Conservation (phyloP, 768 basidiomycete genomes). For the Daedaleopsis nitida region DNA sequence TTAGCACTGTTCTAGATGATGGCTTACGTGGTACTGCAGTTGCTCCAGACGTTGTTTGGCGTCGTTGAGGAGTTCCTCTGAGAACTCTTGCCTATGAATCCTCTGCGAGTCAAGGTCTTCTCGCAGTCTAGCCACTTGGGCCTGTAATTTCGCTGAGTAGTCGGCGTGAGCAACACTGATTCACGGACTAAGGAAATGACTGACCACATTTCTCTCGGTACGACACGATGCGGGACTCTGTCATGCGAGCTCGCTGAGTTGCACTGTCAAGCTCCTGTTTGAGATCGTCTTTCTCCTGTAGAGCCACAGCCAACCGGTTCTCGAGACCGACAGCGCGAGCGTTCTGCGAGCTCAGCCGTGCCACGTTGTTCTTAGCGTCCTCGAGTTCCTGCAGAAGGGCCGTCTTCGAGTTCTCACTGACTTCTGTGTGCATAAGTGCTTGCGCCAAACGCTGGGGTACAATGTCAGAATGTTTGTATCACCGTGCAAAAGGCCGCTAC, state of each 20-base stretch:
- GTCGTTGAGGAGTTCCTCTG: conserved; percentile 66
- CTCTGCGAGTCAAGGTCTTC: conserved; percentile 63
- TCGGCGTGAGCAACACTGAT: not conserved
- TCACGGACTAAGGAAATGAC: conserved; percentile 4
- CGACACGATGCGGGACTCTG: conserved; percentile 65
- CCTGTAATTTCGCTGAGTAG: conserved; percentile 63
- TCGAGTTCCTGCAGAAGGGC: conserved; percentile 73
- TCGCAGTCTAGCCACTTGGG: conserved; percentile 64
- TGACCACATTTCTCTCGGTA: conserved; percentile 70
- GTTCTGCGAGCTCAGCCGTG: conserved; percentile 67
- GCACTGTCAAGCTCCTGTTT: conserved; percentile 81
- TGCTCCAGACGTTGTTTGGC: conserved; percentile 63
- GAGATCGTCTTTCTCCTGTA: conserved; percentile 81
- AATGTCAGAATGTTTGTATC: conserved; percentile 13
- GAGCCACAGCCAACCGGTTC: conserved; percentile 58
- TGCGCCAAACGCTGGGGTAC: conserved; percentile 67
- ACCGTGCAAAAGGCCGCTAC: conserved; percentile 25
- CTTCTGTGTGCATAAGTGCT: conserved; percentile 79
- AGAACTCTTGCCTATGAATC: conserved; percentile 61
- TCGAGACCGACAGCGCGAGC: conserved; percentile 75
- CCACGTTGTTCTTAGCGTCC: conserved; percentile 66
- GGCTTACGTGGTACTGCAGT: conserved; percentile 57
- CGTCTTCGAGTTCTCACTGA: conserved; percentile 78
- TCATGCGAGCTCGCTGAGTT: conserved; percentile 61
- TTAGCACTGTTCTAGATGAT: not conserved